A percentile compares a stretch with the other conserved stretches of the same genome.
These are phyloP conservation scores for Fraxinus cuspidata DNA, from an alignment of 257 asterid genomes.

Conservation along the genomic window DNA sequence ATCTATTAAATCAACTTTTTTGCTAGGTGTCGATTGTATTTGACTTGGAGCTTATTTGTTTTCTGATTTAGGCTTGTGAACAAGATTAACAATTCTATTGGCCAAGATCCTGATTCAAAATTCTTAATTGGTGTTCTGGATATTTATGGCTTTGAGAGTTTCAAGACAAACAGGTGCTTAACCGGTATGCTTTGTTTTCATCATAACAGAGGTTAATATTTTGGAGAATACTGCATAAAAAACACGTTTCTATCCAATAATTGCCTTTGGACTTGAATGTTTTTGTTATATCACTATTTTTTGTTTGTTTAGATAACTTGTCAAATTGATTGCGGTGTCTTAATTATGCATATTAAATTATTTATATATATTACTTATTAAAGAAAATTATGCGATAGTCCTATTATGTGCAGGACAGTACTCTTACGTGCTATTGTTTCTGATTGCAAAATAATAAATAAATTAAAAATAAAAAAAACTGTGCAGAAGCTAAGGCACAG, in stretches of 20 bases:
- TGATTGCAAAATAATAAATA: background rate
- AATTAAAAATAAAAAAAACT: background rate
- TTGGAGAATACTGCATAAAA: slow-evolving; percentile 42
- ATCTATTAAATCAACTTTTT: slow-evolving; percentile 9
- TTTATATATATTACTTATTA: slow-evolving; percentile 4
- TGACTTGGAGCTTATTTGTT: slow-evolving; percentile 23
- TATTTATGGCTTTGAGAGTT: slow-evolving; percentile 96
- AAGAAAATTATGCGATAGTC: slow-evolving; percentile 1
- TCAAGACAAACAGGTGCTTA: slow-evolving; percentile 99
- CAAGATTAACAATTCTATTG: slow-evolving; percentile 81
- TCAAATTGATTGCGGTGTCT: slow-evolving; percentile 4
- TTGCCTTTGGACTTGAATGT: slow-evolving; percentile 20
- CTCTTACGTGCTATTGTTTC: background rate
- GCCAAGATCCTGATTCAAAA: slow-evolving; percentile 82
- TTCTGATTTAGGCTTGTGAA: slow-evolving; percentile 72
- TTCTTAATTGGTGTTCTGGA: slow-evolving; percentile 87
- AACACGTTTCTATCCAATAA: slow-evolving; percentile 14
- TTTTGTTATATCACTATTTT: background rate
- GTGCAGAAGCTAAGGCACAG: no score
- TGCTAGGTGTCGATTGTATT: background rate
- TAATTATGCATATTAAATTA: background rate
- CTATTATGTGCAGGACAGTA: background rate
- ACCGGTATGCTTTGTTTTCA: slow-evolving; percentile 90
- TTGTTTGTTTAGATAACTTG: slow-evolving; percentile 4
- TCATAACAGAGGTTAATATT: slow-evolving; percentile 50